These are phyloP conservation scores for Tuber melanosporum DNA, from an alignment of 495 filamentous ascomycete genomes.

Conservation along the genomic window DNA sequence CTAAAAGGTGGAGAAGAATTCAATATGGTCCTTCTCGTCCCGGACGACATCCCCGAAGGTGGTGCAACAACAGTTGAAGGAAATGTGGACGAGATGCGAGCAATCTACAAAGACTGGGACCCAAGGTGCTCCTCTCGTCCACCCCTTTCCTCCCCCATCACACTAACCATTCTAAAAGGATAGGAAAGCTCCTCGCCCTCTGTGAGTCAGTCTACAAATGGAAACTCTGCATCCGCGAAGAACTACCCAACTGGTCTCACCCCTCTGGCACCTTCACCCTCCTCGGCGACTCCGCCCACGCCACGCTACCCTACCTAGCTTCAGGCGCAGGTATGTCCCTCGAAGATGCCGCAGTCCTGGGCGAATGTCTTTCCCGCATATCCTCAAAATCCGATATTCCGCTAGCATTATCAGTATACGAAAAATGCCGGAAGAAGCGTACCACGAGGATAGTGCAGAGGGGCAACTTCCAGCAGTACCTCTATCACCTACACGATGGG, in stretches of 20 bases:
- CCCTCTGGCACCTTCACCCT: conserved; percentile 53
- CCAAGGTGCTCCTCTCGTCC: conserved; percentile 29
- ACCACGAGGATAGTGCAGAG: conserved; percentile 51
- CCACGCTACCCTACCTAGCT: conserved; percentile 59
- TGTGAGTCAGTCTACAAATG: conserved; percentile 59
- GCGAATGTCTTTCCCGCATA: conserved; percentile 47
- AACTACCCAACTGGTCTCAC: conserved; percentile 54
- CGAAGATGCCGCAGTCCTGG: conserved; percentile 52
- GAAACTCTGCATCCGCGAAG: conserved; percentile 57
- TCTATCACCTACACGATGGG: conserved; percentile 54
- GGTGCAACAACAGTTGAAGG: conserved; percentile 53
- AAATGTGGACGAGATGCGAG: conserved; percentile 60
- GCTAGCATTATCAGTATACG: conserved; percentile 47
- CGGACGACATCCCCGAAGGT: conserved; percentile 57
- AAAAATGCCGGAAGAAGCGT: conserved; percentile 49
- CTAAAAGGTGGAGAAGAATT: conserved; percentile 56
- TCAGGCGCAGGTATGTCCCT: conserved; percentile 49
- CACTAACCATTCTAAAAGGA: conserved; percentile 35
- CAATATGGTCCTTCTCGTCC: conserved; percentile 64
- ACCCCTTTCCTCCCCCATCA: background rate
- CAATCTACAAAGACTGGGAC: conserved; percentile 57
- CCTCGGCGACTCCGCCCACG: conserved; percentile 64
- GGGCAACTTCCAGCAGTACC: conserved; percentile 49
- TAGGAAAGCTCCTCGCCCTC: conserved; percentile 47
- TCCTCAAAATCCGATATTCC: conserved; percentile 44